A percentile compares a stretch with the other conserved stretches of the same genome.
These are phyloP conservation scores for Pisolithus sp. DNA, from an alignment of 768 basidiomycete genomes.

Conservation along the genomic window DNA sequence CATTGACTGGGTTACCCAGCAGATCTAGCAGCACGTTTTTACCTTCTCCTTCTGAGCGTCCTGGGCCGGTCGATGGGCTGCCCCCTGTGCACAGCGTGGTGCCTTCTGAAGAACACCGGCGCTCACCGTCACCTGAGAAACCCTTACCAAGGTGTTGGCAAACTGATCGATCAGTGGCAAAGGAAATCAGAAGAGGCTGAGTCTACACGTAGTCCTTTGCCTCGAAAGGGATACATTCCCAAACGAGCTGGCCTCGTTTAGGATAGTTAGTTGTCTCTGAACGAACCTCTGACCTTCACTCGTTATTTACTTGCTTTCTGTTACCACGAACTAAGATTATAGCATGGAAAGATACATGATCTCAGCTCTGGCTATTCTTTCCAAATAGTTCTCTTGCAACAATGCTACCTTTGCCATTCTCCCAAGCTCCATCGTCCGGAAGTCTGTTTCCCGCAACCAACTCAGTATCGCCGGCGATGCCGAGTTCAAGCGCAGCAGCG, in stretches of 20 bases:
- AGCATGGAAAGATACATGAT: background rate
- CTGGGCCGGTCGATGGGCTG: conserved; percentile 20
- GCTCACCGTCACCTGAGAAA: conserved; percentile 65
- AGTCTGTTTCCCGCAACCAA: conserved; percentile 35
- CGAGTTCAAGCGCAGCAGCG: conserved; percentile 50
- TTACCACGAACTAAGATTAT: conserved; percentile 4
- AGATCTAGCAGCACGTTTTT: conserved; percentile 16
- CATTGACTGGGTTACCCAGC: conserved; percentile 16
- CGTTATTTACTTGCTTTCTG: background rate
- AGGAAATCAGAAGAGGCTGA: conserved; percentile 64
- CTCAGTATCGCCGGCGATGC: conserved; percentile 44
- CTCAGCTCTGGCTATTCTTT: conserved; percentile 1
- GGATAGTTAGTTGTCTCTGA: conserved; percentile 13
- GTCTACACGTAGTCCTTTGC: conserved; percentile 26
- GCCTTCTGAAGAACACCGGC: conserved; percentile 24
- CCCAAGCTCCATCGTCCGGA: conserved; percentile 39
- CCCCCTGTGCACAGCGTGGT: conserved; percentile 12
- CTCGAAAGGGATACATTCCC: conserved; percentile 32
- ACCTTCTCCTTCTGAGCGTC: conserved; percentile 10
- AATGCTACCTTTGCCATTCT: conserved; percentile 44
- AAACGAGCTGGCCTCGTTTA: conserved; percentile 36
- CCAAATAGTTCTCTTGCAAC: conserved; percentile 43
- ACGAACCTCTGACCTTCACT: background rate
- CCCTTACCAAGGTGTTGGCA: conserved; percentile 81
- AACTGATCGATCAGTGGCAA: conserved; percentile 85